phyloP scores from a whole-genome alignment of 352 stramenopile genomes.

The Globisporangium ultimum region DNA sequence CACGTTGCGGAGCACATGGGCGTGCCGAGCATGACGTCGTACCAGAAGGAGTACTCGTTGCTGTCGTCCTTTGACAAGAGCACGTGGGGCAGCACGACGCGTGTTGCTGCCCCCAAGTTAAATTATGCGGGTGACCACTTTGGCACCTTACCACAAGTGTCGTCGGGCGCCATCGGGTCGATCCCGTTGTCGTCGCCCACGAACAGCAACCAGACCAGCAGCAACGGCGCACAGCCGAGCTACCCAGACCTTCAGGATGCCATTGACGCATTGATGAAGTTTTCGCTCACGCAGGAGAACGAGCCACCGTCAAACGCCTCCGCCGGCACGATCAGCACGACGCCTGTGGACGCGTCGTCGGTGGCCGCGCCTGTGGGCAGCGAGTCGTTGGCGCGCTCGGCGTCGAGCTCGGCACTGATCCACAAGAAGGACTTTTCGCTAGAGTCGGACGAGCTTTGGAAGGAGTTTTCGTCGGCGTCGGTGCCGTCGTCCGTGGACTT shows the following conservation, averaged over 20 bases:
- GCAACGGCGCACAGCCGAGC: slow-evolving; percentile 21
- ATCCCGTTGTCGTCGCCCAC: slow-evolving; percentile 18
- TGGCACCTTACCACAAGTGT: slow-evolving; percentile 4
- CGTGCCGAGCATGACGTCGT: slow-evolving; percentile 30
- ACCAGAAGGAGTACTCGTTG: slow-evolving; percentile 65
- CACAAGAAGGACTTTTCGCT: slow-evolving; percentile 53
- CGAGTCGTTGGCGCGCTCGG: slow-evolving; percentile 16
- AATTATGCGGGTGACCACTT: slow-evolving; percentile 53
- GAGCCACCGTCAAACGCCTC: slow-evolving; percentile 19
- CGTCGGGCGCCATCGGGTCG: slow-evolving; percentile 25
- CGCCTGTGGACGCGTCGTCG: slow-evolving; percentile 19
- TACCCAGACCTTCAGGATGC: slow-evolving; percentile 83
- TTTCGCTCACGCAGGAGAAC: slow-evolving; percentile 63
- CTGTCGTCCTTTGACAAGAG: slow-evolving; percentile 62
- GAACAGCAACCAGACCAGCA: slow-evolving; percentile 8
- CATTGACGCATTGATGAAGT: slow-evolving; percentile 87
- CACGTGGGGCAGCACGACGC: slow-evolving; percentile 29
- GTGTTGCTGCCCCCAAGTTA: slow-evolving; percentile 28
- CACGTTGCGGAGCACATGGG: slow-evolving; percentile 20
- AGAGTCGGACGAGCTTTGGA: slow-evolving; percentile 72
- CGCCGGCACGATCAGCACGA: slow-evolving; percentile 17
- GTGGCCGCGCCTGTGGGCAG: slow-evolving; percentile 7
- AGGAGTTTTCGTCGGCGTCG: slow-evolving; percentile 62
- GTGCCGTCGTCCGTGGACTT: slow-evolving; percentile 22
- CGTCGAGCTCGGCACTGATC: not conserved